A percentile compares a stretch with the other conserved stretches of the same genome.
Conservation (phyloP, 495 filamentous ascomycete species). For the Penicillium desertorum region DNA sequence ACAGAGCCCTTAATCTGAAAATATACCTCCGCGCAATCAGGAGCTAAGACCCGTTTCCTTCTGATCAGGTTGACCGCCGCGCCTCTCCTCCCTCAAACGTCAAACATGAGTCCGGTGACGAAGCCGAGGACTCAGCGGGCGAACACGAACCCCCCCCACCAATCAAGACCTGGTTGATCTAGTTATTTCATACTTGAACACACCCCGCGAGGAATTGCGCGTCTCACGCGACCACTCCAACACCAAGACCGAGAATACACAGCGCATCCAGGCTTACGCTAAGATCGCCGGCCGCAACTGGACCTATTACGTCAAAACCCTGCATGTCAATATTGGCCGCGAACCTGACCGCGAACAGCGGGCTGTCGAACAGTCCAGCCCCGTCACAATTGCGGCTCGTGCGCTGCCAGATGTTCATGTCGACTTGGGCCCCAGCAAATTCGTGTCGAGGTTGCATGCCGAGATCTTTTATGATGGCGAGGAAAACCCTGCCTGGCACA, state of each 20-base stretch:
- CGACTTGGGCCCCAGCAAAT: slow-evolving; percentile 89
- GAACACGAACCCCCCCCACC: slow-evolving; percentile 52
- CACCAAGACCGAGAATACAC: slow-evolving; percentile 64
- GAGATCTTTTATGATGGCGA: slow-evolving; percentile 77
- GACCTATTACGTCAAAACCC: slow-evolving; percentile 88
- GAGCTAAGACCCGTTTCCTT: slow-evolving; percentile 14
- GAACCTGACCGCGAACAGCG: slow-evolving; percentile 60
- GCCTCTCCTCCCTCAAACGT: slow-evolving; percentile 29
- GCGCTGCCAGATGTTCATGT: slow-evolving; percentile 67
- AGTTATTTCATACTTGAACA: slow-evolving; percentile 67
- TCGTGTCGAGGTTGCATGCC: slow-evolving; percentile 86
- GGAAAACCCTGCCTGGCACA: slow-evolving; percentile 64
- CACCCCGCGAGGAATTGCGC: slow-evolving; percentile 59
- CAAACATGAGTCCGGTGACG: slow-evolving; percentile 42
- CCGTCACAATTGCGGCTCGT: slow-evolving; percentile 45
- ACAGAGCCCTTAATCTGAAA: slow-evolving; percentile 7
- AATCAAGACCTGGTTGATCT: slow-evolving; percentile 68
- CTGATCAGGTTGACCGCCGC: slow-evolving; percentile 39
- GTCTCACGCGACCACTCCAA: slow-evolving; percentile 75
- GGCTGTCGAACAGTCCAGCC: slow-evolving; percentile 45
- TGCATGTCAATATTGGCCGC: slow-evolving; percentile 81
- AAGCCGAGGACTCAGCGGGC: slow-evolving; percentile 44
- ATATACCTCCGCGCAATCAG: slow-evolving; percentile 4
- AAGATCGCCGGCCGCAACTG: slow-evolving; percentile 89
- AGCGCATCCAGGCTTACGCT: slow-evolving; percentile 83